Evolutionary conservation across 1,284 basidiomycete genomes (phyloP).

Genomic region (Trichosporon sp.): DNA sequence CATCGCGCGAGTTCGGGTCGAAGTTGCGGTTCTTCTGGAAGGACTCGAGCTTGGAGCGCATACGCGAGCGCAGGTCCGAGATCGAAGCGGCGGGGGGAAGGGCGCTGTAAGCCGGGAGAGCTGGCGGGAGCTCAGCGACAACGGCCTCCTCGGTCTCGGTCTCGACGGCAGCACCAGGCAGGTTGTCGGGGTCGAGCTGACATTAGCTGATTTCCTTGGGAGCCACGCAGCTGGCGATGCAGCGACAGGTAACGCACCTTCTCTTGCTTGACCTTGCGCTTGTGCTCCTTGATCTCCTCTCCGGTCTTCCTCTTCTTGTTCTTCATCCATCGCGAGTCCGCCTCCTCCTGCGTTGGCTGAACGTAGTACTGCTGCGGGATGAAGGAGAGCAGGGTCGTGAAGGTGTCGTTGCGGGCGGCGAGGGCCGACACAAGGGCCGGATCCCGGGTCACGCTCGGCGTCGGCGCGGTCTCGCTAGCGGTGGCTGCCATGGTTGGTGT

Average conservation of each 20-base stretch:
- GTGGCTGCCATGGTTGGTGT: constrained; percentile 23
- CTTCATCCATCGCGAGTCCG: constrained; percentile 78
- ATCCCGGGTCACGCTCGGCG: constrained; percentile 21
- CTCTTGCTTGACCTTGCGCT: constrained; percentile 78
- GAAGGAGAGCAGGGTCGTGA: constrained; percentile 75
- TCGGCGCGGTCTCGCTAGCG: constrained; percentile 17
- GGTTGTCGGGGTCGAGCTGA: constrained; percentile 85
- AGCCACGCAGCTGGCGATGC: too few relatives aligned
- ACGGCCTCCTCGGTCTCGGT: constrained; percentile 31
- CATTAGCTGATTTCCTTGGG: constrained; percentile 3
- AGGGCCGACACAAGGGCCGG: constrained; percentile 61
- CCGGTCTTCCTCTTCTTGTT: constrained; percentile 82
- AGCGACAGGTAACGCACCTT: constrained; percentile 64
- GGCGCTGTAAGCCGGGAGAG: constrained; percentile 58
- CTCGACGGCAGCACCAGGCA: constrained; percentile 45
- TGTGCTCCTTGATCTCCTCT: constrained; percentile 81
- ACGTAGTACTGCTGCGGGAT: constrained; percentile 89
- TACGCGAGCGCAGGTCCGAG: constrained; percentile 70
- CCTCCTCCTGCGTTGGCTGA: constrained; percentile 69
- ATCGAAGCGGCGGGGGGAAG: constrained; percentile 72
- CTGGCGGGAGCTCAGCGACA: constrained; percentile 29
- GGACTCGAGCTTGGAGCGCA: constrained; percentile 74
- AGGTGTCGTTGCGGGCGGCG: constrained; percentile 77
- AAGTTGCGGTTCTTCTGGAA: constrained; percentile 61
- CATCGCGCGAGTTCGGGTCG: constrained; percentile 64